Evolutionary conservation across 108 stramenopile genomes (phyloP).

Genomic region (Fragilaria radians): DNA sequence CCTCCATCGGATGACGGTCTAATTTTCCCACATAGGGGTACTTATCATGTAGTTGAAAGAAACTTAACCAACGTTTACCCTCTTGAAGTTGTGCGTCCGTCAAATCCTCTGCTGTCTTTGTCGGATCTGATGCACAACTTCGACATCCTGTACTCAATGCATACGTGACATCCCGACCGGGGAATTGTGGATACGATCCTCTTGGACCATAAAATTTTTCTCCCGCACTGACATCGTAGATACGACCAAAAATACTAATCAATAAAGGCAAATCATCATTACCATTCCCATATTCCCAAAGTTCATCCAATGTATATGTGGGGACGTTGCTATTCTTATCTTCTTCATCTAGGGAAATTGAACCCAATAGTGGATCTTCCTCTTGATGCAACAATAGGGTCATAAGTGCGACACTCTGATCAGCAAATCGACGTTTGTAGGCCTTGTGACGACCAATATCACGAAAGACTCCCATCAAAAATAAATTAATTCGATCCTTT

Average conservation of each 20-base stretch:
- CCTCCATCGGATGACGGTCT: neutral
- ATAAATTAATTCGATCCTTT: slow-evolving; percentile 23
- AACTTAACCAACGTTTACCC: slow-evolving; percentile 62
- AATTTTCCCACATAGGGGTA: slow-evolving; percentile 56
- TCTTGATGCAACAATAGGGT: slow-evolving; percentile 25
- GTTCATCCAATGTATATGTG: slow-evolving; percentile 52
- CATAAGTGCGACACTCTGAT: slow-evolving; percentile 7
- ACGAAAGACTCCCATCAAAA: slow-evolving; percentile 79
- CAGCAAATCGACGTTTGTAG: slow-evolving; percentile 39
- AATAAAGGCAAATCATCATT: slow-evolving; percentile 47
- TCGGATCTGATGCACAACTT: slow-evolving; percentile 31
- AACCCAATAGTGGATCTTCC: slow-evolving; percentile 34
- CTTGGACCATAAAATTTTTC: slow-evolving; percentile 58
- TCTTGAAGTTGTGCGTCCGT: slow-evolving; percentile 50
- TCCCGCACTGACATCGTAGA: slow-evolving; percentile 70
- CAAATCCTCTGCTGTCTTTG: slow-evolving; percentile 41
- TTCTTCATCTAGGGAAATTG: slow-evolving; percentile 44
- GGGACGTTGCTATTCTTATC: slow-evolving; percentile 15
- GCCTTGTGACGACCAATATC: slow-evolving; percentile 68
- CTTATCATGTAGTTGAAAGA: slow-evolving; percentile 76
- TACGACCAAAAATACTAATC: slow-evolving; percentile 56
- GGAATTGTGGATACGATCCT: slow-evolving; percentile 57
- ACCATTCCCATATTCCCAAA: slow-evolving; percentile 52
- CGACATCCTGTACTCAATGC: slow-evolving; percentile 65
- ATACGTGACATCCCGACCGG: slow-evolving; percentile 67